These are phyloP conservation scores for Plasmodium gallinaceum DNA, from an alignment of 169 alveolate species.

Conservation along the genomic window DNA sequence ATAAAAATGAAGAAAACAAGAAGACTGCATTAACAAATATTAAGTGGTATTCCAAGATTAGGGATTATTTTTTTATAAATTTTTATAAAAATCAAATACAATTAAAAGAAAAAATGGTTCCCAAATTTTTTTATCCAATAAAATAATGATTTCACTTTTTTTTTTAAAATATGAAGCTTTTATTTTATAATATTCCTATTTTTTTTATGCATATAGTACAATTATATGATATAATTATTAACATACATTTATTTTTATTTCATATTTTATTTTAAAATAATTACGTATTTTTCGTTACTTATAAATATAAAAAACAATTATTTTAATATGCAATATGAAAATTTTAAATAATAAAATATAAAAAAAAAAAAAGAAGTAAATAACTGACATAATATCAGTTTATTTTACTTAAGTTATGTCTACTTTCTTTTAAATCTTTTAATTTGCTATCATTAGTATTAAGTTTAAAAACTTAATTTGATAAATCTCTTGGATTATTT, in stretches of 20 bases:
- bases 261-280: background rate
- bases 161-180: too few relatives aligned
- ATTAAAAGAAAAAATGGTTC: conserved; percentile 62
- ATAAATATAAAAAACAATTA: too few relatives aligned
- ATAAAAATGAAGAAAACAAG: conserved; percentile 51
- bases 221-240: too few relatives aligned
- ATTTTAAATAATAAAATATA: too few relatives aligned
- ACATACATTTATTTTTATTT: background rate
- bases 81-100: conserved; percentile 61
- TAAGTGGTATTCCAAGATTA: conserved; percentile 72
- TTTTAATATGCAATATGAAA: too few relatives aligned
- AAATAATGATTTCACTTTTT: conserved; percentile 14
- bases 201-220: background rate
- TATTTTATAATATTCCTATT: too few relatives aligned
- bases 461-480: background rate
- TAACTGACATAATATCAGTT: too few relatives aligned
- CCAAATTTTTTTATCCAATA: conserved; percentile 74
- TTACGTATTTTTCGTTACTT: too few relatives aligned
- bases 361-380: too few relatives aligned
- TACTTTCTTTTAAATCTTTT: too few relatives aligned
- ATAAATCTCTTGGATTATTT: background rate
- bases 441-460: too few relatives aligned
- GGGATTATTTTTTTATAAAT: conserved; percentile 73
- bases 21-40: conserved; percentile 75
- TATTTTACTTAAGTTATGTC: too few relatives aligned